A percentile compares a stretch with the other conserved stretches of the same genome.
phyloP scores from a whole-genome alignment of 2,329 filamentous ascomycete species.

The Penicillium sp. region DNA sequence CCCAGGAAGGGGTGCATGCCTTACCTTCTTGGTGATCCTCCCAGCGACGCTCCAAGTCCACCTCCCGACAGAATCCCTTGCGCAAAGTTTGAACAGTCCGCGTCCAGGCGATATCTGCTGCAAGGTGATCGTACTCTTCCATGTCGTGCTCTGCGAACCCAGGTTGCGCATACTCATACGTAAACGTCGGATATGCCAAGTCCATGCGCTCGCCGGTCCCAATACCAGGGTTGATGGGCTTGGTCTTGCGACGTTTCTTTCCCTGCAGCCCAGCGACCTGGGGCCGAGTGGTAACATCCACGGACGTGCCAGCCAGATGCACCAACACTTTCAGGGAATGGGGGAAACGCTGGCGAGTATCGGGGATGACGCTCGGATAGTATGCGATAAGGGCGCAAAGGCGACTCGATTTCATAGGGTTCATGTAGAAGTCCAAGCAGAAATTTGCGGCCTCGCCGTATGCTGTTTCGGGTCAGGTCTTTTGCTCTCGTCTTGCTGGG shows the following conservation, averaged over 20 bases:
- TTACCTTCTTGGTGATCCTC: constrained; percentile 39
- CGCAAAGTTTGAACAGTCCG: constrained; percentile 60
- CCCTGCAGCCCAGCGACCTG: constrained; percentile 55
- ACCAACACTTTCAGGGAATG: constrained; percentile 50
- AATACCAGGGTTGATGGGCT: constrained; percentile 51
- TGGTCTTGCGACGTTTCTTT: constrained; percentile 49
- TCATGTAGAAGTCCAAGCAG: constrained; percentile 57
- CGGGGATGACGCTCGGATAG: constrained; percentile 60
- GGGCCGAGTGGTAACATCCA: constrained; percentile 50
- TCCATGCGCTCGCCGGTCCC: constrained; percentile 48
- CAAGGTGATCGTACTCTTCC: constrained; percentile 64
- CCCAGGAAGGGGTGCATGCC: neutral
- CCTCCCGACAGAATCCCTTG: constrained; percentile 54
- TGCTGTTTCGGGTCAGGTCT: constrained; percentile 40
- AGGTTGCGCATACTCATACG: constrained; percentile 55
- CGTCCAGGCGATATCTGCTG: constrained; percentile 67
- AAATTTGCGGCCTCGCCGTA: constrained; percentile 62
- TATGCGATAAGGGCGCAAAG: constrained; percentile 62
- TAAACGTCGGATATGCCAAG: constrained; percentile 43
- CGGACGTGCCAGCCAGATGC: constrained; percentile 53
- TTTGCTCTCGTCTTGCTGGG: neutral
- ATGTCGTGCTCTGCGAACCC: constrained; percentile 72
- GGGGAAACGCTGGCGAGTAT: constrained; percentile 40
- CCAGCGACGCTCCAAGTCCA: constrained; percentile 36
- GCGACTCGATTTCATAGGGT: constrained; percentile 52